Evolutionary conservation across 1,139 yeast genomes (phyloP).

Genomic region (Diutina sp.): DNA sequence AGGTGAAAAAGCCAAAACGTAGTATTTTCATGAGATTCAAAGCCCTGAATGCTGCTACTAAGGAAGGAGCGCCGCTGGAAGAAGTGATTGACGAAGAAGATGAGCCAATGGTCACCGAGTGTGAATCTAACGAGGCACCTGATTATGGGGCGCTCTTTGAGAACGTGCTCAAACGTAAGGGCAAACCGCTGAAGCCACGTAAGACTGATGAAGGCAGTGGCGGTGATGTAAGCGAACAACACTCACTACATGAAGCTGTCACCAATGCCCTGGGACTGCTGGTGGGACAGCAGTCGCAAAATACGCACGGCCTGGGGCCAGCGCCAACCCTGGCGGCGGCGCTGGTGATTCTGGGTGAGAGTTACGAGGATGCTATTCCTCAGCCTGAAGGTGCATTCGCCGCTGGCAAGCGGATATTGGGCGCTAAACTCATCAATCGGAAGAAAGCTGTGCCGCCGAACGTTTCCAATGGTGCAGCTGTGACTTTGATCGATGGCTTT

Average conservation of each 20-base stretch:
- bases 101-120: not conserved
- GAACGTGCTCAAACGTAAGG: conserved; percentile 26
- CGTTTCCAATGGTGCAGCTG: not conserved
- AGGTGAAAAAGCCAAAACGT: conserved; percentile 20
- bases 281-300: not conserved
- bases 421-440: conserved; percentile 21
- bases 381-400: conserved; percentile 5
- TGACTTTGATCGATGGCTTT: not conserved
- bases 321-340: not conserved
- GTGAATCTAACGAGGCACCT: conserved; percentile 19
- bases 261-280: not conserved
- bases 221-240: not conserved
- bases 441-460: conserved; percentile 6
- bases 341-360: not conserved
- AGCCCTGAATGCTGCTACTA: not conserved
- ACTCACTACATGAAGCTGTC: not conserved
- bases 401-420: conserved; percentile 29
- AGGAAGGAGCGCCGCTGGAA: not conserved
- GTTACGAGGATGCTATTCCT: not conserved
- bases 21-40: not conserved
- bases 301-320: not conserved
- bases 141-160: conserved; percentile 35
- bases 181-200: not conserved
- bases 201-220: not conserved
- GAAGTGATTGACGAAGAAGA: not conserved